These are phyloP conservation scores for Aspergillus sp. DNA, from an alignment of 2,329 filamentous ascomycete genomes.

Conservation along the genomic window DNA sequence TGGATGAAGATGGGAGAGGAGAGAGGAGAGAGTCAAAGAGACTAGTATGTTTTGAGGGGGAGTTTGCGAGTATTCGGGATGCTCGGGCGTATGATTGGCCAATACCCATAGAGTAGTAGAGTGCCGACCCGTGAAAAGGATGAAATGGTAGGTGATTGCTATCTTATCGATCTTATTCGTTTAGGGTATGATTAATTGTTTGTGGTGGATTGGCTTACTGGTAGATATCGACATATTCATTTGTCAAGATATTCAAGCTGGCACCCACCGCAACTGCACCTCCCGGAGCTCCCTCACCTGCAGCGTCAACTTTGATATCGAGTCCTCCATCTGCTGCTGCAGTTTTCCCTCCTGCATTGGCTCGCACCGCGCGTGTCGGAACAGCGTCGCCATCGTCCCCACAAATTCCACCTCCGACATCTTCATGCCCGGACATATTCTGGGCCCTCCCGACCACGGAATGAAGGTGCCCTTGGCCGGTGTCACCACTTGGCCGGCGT, in stretches of 20 bases:
- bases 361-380: constrained; percentile 32
- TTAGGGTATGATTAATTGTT: too few species aligned
- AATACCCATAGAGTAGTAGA: neutral
- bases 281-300: constrained; percentile 1
- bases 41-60: neutral
- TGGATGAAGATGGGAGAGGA: neutral
- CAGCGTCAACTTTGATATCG: constrained; percentile 1
- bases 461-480: constrained; percentile 47
- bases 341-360: constrained; percentile 6
- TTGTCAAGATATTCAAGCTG: neutral
- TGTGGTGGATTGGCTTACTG: neutral
- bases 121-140: too few species aligned
- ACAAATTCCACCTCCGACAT: constrained; percentile 60
- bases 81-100: neutral
- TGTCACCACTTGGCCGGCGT: constrained; percentile 28
- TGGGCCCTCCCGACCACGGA: constrained; percentile 53
- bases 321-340: neutral
- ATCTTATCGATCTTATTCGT: too few species aligned
- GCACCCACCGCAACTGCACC: constrained; percentile 7
- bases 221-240: neutral
- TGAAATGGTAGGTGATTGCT: too few species aligned
- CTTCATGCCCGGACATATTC: constrained; percentile 56
- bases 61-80: neutral
- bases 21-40: neutral
- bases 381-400: constrained; percentile 46